Conservation (phyloP, 1,139 yeast species). For the Pichia cactophila region DNA sequence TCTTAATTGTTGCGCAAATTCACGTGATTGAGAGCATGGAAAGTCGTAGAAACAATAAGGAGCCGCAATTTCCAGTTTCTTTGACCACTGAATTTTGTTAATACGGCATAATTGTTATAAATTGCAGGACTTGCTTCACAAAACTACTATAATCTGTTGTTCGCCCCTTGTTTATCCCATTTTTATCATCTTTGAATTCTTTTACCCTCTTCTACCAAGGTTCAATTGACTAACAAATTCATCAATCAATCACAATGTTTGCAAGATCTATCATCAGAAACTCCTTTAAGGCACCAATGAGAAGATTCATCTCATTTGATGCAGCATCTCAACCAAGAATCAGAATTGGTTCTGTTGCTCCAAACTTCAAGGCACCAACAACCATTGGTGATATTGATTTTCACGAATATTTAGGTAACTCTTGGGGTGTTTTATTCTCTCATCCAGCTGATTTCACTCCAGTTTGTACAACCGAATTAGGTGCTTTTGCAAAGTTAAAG, state of each 20-base stretch:
- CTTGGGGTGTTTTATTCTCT: slow-evolving; percentile 80
- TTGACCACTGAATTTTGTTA: no score
- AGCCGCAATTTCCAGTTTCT: background rate
- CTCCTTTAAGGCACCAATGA: slow-evolving; percentile 20
- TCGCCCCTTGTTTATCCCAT: background rate
- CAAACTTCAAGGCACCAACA: slow-evolving; percentile 74
- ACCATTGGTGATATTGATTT: slow-evolving; percentile 67
- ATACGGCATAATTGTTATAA: no score
- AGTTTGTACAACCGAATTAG: slow-evolving; percentile 90
- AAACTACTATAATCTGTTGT: background rate
- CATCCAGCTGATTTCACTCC: slow-evolving; percentile 96
- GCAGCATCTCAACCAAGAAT: slow-evolving; percentile 64
- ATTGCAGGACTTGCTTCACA: no score
- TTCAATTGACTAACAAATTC: background rate
- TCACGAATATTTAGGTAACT: slow-evolving; percentile 73
- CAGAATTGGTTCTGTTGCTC: slow-evolving; percentile 61
- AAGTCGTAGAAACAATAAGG: background rate
- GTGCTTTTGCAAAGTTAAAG: slow-evolving; percentile 80
- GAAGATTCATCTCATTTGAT: slow-evolving; percentile 44
- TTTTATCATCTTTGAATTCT: background rate
- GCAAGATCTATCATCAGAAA: slow-evolving; percentile 24
- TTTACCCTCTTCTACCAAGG: background rate
- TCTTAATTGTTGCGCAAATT: background rate
- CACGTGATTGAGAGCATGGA: background rate
- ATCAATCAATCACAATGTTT: slow-evolving; percentile 19